Base-by-base conservation (phyloP, 306 rosid genomes). In the Trichosanthes truncata region DNA sequence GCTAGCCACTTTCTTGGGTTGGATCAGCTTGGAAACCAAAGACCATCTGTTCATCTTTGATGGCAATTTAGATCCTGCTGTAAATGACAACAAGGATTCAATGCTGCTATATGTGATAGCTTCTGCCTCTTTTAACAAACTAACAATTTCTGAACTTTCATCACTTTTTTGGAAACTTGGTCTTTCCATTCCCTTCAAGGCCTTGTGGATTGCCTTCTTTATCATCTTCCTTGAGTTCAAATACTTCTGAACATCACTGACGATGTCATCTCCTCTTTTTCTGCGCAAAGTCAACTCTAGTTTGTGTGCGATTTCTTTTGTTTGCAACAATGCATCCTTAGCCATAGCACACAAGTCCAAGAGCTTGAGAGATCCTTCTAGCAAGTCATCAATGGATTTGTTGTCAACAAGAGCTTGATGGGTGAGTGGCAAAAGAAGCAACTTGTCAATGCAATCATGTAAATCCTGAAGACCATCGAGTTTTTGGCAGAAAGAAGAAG, bases 331-430 rank as follows among this genome's bases (percentile, higher is more conserved):
- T 20, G 80, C 77, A n/a, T 77, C 80, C 76, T 77, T 82, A 36
- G 76, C 79, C 3, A 67, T 79, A 14, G 57, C 55, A 41, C 78
- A 85, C 41, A 78, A n/a, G 69, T 85, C 84, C 26, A 77, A 46
- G 38, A 77, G 61, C 80, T 77, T 77, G 4, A 83, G 43, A n/a
- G 83, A 86, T 65, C 82, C 83, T 26, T 80, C 83, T 0, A 82
- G 41, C 43, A 65, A 33, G 36, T 78, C 76, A 31, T 65, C 72
- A 26, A 73, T 41, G 43, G 69, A 77, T 29, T 83, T 29, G 23
- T 73, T 77, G 1, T 74, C 48, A 7, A 56, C 55, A 56, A 83
- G 77, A 60, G 67, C 68, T 77, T 55, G 53, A 46, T 65, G 80
- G 33, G 71, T 65, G 29, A 81, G 60, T 8, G 79, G 84, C 49